phyloP scores from a whole-genome alignment of 805 yeast species.

The Suhomyces kilbournensis region DNA sequence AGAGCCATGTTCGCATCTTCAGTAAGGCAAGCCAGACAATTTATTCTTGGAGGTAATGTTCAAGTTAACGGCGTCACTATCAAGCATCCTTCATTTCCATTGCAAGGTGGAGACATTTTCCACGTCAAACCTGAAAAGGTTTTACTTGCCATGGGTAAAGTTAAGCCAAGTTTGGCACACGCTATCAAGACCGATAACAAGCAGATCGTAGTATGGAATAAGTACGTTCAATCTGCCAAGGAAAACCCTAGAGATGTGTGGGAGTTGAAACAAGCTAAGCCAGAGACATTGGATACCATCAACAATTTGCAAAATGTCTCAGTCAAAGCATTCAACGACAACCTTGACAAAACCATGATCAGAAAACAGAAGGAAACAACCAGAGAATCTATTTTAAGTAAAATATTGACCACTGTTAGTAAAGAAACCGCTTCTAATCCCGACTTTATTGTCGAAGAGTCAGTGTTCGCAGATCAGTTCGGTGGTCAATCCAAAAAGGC shows the following conservation, averaged over 20 bases:
- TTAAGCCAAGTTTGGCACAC: constrained; percentile 71
- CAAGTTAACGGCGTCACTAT: constrained; percentile 80
- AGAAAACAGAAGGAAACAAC: constrained; percentile 38
- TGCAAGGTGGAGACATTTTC: constrained; percentile 84
- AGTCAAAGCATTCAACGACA: constrained; percentile 32
- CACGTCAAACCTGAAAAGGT: constrained; percentile 84
- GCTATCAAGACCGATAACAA: constrained; percentile 67
- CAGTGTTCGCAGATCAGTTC: constrained; percentile 13
- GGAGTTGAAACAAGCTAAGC: constrained; percentile 45
- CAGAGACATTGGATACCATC: constrained; percentile 32
- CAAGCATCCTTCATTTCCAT: constrained; percentile 72
- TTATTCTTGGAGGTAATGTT: constrained; percentile 76
- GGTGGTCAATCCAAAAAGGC: constrained; percentile 28
- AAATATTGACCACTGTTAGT: constrained; percentile 36
- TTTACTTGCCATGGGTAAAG: constrained; percentile 76
- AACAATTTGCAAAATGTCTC: constrained; percentile 10
- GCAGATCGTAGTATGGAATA: constrained; percentile 76
- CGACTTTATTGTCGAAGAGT: constrained; percentile 7
- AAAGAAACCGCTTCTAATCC: constrained; percentile 19
- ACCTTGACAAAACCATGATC: constrained; percentile 43
- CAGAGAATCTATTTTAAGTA: constrained; percentile 45
- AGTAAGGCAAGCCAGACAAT: constrained; percentile 90
- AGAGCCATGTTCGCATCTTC: constrained; percentile 92
- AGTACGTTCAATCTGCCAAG: constrained; percentile 58
- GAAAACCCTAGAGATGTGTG: constrained; percentile 57